Evolutionary conservation across 2,329 filamentous ascomycete species (phyloP), one percentile per base, ranked within the genome.

Genomic region (Chaetomium strumarium): DNA sequence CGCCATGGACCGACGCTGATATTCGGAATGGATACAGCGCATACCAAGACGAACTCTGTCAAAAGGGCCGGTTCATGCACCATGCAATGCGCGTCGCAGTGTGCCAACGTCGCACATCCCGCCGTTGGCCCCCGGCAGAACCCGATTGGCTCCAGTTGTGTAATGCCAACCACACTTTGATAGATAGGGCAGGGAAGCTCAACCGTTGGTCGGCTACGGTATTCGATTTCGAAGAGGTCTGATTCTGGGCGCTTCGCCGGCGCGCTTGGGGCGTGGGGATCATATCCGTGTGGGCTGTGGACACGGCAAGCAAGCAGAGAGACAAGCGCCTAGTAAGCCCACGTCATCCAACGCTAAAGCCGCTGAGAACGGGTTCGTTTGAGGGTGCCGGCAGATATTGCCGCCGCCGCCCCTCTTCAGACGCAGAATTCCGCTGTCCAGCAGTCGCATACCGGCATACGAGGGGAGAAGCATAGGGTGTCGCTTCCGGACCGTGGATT

Each of bases 61-160:
- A 33, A 30, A 44, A 50, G 24, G 40, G 16, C 40, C 33, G 40
- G 48, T 50, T 50, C 48, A 50, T 41, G 48, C 48, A 50, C 24
- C 19, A 16, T 50, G 40, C 48, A 50, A 50, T 39, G 40, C 48
- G 16, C 13, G 48, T 31, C 19, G 20, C 37, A 9, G 24, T 10
- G 24, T 42, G 19, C 20, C 19, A 2, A 34, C 43, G 33, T 46
- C 43, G 17, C 12, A 37, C 42, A 44, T 14, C 24, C 36, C 45
- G 24, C 36, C 16, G 30, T 42, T 13, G 10, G 24, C 11, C 37
- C 13, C 41, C 38, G 38, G 46, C n/a, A 38, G 3, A 34, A 30
- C 16, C 46, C 46, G 46, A 49, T 41, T 49, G 46, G 12, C 31
- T 34, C 24, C 13, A 19, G 17, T 30, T 11, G 24, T 13, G 29